Percentiles rank a stretch among this genome's conserved stretches.
These are phyloP conservation scores for Alternaria viburni DNA, from an alignment of 2,329 filamentous ascomycete genomes.

Conservation along the genomic window DNA sequence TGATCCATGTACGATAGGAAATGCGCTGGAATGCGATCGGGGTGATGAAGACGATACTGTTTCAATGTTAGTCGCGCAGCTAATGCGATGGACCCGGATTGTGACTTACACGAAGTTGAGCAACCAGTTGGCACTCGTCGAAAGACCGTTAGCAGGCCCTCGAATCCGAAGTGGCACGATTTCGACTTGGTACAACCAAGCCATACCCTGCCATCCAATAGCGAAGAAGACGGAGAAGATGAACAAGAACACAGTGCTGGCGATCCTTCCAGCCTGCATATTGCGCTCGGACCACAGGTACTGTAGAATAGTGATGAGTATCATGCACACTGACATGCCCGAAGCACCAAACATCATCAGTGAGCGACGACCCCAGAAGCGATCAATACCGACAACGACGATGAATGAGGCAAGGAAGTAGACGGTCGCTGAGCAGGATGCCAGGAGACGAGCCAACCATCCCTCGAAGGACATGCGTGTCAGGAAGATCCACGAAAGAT, in stretches of 20 bases:
- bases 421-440: slow-evolving; percentile 47
- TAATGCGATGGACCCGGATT: not conserved
- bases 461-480: slow-evolving; percentile 56
- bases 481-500: slow-evolving; percentile 59
- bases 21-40: slow-evolving; percentile 64
- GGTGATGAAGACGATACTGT: slow-evolving; percentile 69
- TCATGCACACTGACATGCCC: slow-evolving; percentile 44
- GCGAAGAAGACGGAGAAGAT: slow-evolving; percentile 93
- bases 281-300: slow-evolving; percentile 31
- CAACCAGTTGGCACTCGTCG: slow-evolving; percentile 89
- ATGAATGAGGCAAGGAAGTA: slow-evolving; percentile 49
- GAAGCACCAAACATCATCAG: slow-evolving; percentile 47
- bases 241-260: slow-evolving; percentile 73
- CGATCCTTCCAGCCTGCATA: slow-evolving; percentile 37
- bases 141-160: slow-evolving; percentile 83
- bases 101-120: slow-evolving; percentile 58
- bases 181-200: slow-evolving; percentile 70
- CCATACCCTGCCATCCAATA: slow-evolving; percentile 77
- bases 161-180: slow-evolving; percentile 88
- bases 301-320: slow-evolving; percentile 35
- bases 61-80: slow-evolving; percentile 39
- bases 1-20: slow-evolving; percentile 62
- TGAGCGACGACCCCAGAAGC: slow-evolving; percentile 43
- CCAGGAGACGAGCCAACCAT: slow-evolving; percentile 51
- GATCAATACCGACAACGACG: slow-evolving; percentile 45